Evolutionary conservation across 75 land plant genomes (phyloP).

Genomic region (Ceratopteris richardii): DNA sequence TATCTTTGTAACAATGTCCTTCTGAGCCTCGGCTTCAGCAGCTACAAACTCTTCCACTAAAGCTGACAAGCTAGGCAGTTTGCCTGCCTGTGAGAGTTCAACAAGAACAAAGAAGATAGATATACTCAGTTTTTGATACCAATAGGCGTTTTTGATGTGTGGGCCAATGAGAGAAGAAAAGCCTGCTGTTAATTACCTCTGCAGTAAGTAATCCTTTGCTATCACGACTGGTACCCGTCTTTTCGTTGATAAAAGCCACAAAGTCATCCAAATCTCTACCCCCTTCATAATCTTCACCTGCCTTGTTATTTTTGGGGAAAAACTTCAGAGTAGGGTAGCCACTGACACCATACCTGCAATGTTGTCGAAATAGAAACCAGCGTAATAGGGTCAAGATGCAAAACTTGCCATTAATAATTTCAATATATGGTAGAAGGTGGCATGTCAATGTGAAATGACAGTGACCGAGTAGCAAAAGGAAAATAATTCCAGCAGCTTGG

Average conservation of each 20-base stretch:
- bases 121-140: no score
- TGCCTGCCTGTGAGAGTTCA: conserved; percentile 72
- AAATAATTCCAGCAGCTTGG: no score
- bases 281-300: conserved; percentile 90
- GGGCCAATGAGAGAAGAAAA: no score
- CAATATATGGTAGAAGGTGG: no score
- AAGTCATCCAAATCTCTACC: conserved; percentile 73
- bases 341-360: conserved; percentile 74
- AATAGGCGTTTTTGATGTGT: no score
- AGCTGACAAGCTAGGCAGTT: conserved; percentile 35
- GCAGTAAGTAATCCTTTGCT: conserved; percentile 64
- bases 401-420: no score
- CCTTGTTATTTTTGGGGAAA: conserved; percentile 88
- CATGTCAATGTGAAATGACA: background rate
- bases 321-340: conserved; percentile 95
- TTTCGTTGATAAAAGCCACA: conserved; percentile 76
- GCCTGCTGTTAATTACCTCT: no score
- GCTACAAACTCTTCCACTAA: conserved; percentile 62
- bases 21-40: conserved; percentile 51
- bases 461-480: background rate
- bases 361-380: no score
- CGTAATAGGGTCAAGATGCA: no score
- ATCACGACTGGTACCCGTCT: conserved; percentile 72
- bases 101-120: no score
- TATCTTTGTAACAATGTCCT: conserved; percentile 39